phyloP scores from a whole-genome alignment of 2,329 filamentous ascomycete genomes.

The Drechslerella coelobrocha region DNA sequence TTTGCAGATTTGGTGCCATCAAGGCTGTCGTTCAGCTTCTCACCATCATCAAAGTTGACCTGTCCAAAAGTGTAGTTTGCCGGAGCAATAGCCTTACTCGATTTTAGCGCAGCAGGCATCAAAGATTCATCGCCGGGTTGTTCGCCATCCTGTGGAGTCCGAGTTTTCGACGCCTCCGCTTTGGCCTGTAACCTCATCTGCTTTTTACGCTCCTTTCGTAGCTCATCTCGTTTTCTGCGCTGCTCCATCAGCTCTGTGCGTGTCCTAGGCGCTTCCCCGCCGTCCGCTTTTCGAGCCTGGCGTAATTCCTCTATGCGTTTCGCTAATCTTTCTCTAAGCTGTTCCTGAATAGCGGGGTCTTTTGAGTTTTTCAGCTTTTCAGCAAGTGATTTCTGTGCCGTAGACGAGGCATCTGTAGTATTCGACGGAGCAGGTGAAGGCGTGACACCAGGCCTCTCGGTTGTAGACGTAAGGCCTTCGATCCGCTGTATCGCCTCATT shows the following conservation, averaged over 20 bases:
- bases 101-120: slow-evolving; percentile 64
- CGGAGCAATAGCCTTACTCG: slow-evolving; percentile 66
- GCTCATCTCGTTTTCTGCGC: slow-evolving; percentile 82
- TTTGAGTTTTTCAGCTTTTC: slow-evolving; percentile 59
- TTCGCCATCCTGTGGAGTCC: slow-evolving; percentile 60
- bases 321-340: slow-evolving; percentile 76
- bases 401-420: slow-evolving; percentile 69
- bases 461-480: slow-evolving; percentile 36
- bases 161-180: slow-evolving; percentile 57
- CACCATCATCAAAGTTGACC: slow-evolving; percentile 87
- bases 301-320: slow-evolving; percentile 85
- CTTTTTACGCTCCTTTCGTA: slow-evolving; percentile 87
- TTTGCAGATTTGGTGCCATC: slow-evolving; percentile 68
- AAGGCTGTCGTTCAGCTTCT: slow-evolving; percentile 75
- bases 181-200: slow-evolving; percentile 78
- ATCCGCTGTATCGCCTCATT: slow-evolving; percentile 33
- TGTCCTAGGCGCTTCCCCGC: slow-evolving; percentile 79
- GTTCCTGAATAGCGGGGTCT: slow-evolving; percentile 65
- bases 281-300: slow-evolving; percentile 84
- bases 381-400: slow-evolving; percentile 71
- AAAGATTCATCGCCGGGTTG: slow-evolving; percentile 68
- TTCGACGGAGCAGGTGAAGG: slow-evolving; percentile 67
- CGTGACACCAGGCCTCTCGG: slow-evolving; percentile 44
- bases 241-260: slow-evolving; percentile 91
- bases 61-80: slow-evolving; percentile 85